Conservation (phyloP, 2,329 filamentous ascomycete species). For the Gaeumannomyces tritici region DNA sequence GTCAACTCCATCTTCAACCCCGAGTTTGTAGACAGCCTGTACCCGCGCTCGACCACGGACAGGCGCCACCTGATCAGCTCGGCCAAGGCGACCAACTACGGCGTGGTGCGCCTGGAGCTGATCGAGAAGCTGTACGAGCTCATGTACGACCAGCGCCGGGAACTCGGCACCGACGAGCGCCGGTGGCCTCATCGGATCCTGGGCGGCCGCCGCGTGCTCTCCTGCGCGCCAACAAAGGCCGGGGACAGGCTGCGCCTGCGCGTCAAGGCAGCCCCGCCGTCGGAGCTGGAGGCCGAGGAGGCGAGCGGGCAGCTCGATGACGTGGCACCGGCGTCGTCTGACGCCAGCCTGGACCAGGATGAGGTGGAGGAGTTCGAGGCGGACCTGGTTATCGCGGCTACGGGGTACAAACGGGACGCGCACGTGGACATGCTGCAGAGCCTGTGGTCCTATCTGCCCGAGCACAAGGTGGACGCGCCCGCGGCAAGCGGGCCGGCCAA, state of each 20-base stretch:
- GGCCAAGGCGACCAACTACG: conserved; percentile 85
- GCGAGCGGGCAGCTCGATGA: conserved; percentile 21
- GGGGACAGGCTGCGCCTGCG: conserved; percentile 44
- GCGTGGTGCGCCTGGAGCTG: conserved; percentile 82
- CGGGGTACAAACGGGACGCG: conserved; percentile 70
- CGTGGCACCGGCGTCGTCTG: conserved; percentile 23
- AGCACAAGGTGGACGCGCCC: conserved; percentile 13
- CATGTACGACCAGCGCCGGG: conserved; percentile 77
- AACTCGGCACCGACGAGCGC: conserved; percentile 55
- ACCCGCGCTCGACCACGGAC: conserved; percentile 51
- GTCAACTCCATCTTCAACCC: conserved; percentile 98
- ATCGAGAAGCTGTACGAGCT: conserved; percentile 82
- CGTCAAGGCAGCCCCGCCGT: conserved; percentile 37
- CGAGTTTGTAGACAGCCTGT: conserved; percentile 69
- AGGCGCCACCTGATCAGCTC: conserved; percentile 53
- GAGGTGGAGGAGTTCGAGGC: conserved; percentile 58
- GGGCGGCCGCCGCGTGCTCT: conserved; percentile 54
- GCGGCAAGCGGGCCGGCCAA: conserved; percentile 1
- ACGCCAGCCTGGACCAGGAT: conserved; percentile 12
- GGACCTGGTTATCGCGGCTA: conserved; percentile 77
- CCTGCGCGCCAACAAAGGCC: conserved; percentile 37
- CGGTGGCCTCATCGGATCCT: conserved; percentile 79
- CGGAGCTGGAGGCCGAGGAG: conserved; percentile 18
- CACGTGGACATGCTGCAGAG: conserved; percentile 69
- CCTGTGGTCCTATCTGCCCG: conserved; percentile 56